A percentile compares a stretch with the other conserved stretches of the same genome.
Conservation (phyloP, 306 rosid species). For the Erythrophleum fordii region DNA sequence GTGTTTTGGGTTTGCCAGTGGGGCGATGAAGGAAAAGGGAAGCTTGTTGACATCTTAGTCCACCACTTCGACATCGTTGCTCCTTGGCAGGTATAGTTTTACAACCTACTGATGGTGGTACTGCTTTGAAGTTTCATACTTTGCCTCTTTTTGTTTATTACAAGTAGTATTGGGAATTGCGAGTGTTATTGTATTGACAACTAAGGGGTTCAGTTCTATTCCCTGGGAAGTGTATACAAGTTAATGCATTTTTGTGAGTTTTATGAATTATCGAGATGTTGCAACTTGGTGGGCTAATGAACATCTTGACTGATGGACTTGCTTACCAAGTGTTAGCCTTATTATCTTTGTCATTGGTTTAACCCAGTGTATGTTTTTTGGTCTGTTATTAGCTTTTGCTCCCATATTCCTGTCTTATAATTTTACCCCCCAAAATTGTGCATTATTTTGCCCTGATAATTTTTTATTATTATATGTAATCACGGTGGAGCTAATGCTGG, state of each 20-base stretch:
- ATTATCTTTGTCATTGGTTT: background rate
- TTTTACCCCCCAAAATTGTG: background rate
- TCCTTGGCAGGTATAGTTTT: constrained; percentile 79
- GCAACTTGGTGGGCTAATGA: constrained; percentile 5
- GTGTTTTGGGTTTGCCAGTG: constrained; percentile 92
- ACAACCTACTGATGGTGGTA: background rate
- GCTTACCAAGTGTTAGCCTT: constrained; percentile 1
- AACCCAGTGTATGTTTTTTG: background rate
- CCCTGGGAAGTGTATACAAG: background rate
- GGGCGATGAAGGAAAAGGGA: constrained; percentile 99
- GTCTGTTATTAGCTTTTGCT: background rate
- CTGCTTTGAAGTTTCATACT: background rate
- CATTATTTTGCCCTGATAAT: constrained; percentile 27
- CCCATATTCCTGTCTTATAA: background rate
- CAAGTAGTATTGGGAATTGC: constrained; percentile 23
- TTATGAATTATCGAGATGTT: constrained; percentile 11
- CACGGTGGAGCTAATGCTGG: constrained; percentile 99
- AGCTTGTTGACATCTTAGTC: constrained; percentile 89
- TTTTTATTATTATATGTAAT: background rate
- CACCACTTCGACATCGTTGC: constrained; percentile 90
- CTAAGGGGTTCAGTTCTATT: background rate
- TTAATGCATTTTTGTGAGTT: background rate
- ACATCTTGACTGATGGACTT: constrained; percentile 14
- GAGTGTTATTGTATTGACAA: constrained; percentile 5
- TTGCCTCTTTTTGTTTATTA: background rate